phyloP scores from a whole-genome alignment of 2,329 filamentous ascomycete species.

The Scortechinia acanthostroma region DNA sequence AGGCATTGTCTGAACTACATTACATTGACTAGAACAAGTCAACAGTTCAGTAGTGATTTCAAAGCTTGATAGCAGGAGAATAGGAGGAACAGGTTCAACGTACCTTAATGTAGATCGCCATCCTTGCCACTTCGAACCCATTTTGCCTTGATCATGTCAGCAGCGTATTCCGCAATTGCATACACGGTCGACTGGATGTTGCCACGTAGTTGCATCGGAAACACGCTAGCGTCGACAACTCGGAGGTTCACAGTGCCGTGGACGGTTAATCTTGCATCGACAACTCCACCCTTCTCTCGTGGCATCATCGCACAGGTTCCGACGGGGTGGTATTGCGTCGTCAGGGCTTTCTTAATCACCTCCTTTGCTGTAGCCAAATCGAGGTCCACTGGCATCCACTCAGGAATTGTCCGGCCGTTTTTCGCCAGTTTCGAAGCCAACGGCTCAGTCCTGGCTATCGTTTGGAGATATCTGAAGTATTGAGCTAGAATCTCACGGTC shows the following conservation, averaged over 20 bases:
- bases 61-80: too few species aligned
- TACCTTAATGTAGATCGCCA: too few species aligned
- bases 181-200: conserved; percentile 10
- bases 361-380: background rate
- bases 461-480: background rate
- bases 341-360: background rate
- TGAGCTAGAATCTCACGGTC: background rate
- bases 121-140: too few species aligned
- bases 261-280: conserved; percentile 6
- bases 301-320: conserved; percentile 8
- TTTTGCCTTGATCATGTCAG: too few species aligned
- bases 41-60: too few species aligned
- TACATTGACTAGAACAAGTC: too few species aligned
- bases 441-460: background rate
- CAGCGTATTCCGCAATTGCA: conserved; percentile 10
- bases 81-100: too few species aligned
- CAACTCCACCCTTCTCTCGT: conserved; percentile 7
- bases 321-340: background rate
- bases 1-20: too few species aligned
- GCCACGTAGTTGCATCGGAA: conserved; percentile 8
- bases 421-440: background rate
- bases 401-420: background rate
- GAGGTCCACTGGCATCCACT: background rate
- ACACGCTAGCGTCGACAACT: conserved; percentile 9
- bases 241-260: conserved; percentile 8